phyloP scores from a whole-genome alignment of 2,329 filamentous ascomycete genomes.

The Alternaria infectoria region DNA sequence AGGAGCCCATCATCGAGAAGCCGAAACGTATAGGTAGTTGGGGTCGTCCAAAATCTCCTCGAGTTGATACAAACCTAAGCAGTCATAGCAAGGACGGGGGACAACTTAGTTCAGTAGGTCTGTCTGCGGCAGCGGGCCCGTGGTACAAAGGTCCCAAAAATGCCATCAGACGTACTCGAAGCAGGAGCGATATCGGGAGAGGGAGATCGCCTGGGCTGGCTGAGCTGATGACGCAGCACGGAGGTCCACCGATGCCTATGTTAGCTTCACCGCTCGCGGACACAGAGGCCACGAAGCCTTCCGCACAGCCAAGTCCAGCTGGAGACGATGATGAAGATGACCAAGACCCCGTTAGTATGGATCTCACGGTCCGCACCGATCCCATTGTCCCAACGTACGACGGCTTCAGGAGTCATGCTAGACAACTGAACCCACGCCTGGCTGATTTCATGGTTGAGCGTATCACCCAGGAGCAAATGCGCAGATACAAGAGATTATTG shows the following conservation, averaged over 20 bases:
- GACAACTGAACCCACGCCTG: conserved; percentile 75
- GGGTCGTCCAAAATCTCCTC: conserved; percentile 50
- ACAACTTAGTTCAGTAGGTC: conserved; percentile 53
- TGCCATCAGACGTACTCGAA: conserved; percentile 59
- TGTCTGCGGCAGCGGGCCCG: conserved; percentile 42
- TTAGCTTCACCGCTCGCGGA: conserved; percentile 56
- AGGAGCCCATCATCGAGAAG: conserved; percentile 41
- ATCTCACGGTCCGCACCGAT: conserved; percentile 67
- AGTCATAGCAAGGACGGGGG: conserved; percentile 61
- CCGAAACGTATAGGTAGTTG: conserved; percentile 51
- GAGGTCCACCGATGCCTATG: conserved; percentile 64
- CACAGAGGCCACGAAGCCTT: conserved; percentile 43
- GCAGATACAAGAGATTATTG: conserved; percentile 79
- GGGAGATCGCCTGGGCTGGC: conserved; percentile 53
- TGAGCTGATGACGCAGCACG: conserved; percentile 63
- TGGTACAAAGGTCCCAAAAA: conserved; percentile 49
- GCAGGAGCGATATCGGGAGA: conserved; percentile 61
- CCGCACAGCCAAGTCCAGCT: conserved; percentile 42
- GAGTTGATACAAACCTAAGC: conserved; percentile 48
- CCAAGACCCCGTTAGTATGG: conserved; percentile 65
- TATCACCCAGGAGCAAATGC: conserved; percentile 79
- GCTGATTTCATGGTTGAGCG: conserved; percentile 74
- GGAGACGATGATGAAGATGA: conserved; percentile 52
- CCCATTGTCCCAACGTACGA: conserved; percentile 73
- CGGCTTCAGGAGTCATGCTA: conserved; percentile 78